phyloP scores from a whole-genome alignment of 345 rosid genomes.

The Camelina laxa region DNA sequence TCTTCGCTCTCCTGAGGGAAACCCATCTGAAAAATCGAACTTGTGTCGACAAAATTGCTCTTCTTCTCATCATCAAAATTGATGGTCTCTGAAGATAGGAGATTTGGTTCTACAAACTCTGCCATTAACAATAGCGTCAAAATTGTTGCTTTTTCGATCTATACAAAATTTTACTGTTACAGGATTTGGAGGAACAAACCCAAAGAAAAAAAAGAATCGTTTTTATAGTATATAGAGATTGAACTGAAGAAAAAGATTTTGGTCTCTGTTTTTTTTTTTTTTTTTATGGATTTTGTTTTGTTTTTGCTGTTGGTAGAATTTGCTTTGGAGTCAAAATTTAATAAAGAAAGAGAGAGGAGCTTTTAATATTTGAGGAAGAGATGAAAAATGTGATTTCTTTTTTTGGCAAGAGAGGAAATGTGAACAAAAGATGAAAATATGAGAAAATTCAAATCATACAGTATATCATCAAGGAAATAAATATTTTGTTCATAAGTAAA shows the following conservation, averaged over 20 bases:
- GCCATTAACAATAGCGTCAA: slow-evolving; percentile 30
- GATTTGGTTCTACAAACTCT: slow-evolving; percentile 30
- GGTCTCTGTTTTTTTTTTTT: slow-evolving; percentile 19
- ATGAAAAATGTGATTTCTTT: slow-evolving; percentile 10
- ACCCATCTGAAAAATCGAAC: slow-evolving; percentile 45
- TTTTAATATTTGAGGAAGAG: background rate
- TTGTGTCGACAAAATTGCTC: slow-evolving; percentile 14
- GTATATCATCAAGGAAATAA: slow-evolving; percentile 30
- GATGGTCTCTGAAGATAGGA: slow-evolving; percentile 27
- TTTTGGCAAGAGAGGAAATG: slow-evolving; percentile 31
- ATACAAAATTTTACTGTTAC: slow-evolving; percentile 27
- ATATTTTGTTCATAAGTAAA: slow-evolving; percentile 24
- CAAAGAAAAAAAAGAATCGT: background rate
- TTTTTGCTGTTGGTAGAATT: background rate
- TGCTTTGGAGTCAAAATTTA: slow-evolving; percentile 12
- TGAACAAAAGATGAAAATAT: slow-evolving; percentile 14
- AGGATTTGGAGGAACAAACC: slow-evolving; percentile 3
- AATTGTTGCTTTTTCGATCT: slow-evolving; percentile 30
- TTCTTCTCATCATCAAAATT: slow-evolving; percentile 32
- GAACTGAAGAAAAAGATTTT: slow-evolving; percentile 28
- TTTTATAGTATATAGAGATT: slow-evolving; percentile 16
- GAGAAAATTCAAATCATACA: slow-evolving; percentile 26
- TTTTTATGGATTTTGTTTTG: no score
- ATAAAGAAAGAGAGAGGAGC: background rate
- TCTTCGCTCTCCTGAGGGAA: slow-evolving; percentile 53